Percentiles rank a stretch among this genome's conserved stretches.
Conservation (phyloP, 2,329 filamentous ascomycete genomes). For the Colletotrichum sp. region DNA sequence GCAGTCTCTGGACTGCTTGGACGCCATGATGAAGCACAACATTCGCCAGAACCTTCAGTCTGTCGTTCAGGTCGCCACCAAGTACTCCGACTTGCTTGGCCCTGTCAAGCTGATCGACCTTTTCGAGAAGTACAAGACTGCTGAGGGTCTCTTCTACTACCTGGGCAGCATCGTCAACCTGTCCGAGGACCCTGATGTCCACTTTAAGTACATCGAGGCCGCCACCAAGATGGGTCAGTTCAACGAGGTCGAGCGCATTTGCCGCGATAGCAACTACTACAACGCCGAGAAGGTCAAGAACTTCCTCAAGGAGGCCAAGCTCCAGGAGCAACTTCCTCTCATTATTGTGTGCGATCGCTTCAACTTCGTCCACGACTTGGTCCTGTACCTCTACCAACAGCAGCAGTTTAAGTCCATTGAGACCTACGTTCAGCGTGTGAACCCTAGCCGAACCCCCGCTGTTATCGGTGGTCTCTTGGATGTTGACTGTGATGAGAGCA, state of each 20-base stretch:
- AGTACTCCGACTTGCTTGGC: slow-evolving; percentile 95
- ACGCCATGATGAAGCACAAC: slow-evolving; percentile 95
- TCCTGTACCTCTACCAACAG: slow-evolving; percentile 97
- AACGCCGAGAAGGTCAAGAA: slow-evolving; percentile 98
- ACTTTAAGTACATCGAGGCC: slow-evolving; percentile 99
- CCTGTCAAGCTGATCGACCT: slow-evolving; percentile 88
- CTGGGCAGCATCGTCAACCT: slow-evolving; percentile 97
- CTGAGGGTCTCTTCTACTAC: slow-evolving; percentile 97
- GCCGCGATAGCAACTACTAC: slow-evolving; percentile 88
- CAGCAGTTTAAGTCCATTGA: slow-evolving; percentile 99
- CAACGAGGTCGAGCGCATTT: slow-evolving; percentile 96
- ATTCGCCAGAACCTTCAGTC: slow-evolving; percentile 96
- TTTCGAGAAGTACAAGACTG: slow-evolving; percentile 96
- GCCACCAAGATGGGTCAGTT: slow-evolving; percentile 93
- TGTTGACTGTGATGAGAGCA: slow-evolving; percentile 94
- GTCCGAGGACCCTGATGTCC: slow-evolving; percentile 91
- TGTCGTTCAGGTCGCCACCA: slow-evolving; percentile 94
- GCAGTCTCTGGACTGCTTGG: slow-evolving; percentile 90
- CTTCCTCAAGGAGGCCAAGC: slow-evolving; percentile 94
- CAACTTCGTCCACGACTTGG: slow-evolving; percentile 97
- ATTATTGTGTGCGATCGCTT: slow-evolving; percentile 99
- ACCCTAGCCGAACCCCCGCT: slow-evolving; percentile 86
- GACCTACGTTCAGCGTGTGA: slow-evolving; percentile 96
- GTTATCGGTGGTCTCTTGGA: slow-evolving; percentile 94
- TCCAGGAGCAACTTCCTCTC: slow-evolving; percentile 90